Percentiles rank a stretch among this genome's conserved stretches.
These are phyloP conservation scores for Scutellaria baicalensis DNA, from an alignment of 257 asterid genomes.

Conservation along the genomic window DNA sequence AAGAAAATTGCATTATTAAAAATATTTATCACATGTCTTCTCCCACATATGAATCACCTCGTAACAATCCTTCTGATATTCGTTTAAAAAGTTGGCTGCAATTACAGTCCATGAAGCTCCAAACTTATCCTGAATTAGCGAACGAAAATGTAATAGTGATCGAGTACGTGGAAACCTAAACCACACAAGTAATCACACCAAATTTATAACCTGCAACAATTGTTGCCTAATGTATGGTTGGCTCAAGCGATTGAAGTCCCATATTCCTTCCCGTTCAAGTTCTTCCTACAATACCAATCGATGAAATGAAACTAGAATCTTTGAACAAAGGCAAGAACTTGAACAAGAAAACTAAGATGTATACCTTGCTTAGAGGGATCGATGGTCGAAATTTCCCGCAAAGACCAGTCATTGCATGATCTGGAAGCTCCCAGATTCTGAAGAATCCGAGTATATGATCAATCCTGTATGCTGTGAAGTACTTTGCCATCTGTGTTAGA, in stretches of 20 bases:
- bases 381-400: conserved; percentile 98
- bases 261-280: conserved; percentile 87
- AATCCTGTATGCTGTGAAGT: conserved; percentile 92
- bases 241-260: conserved; percentile 91
- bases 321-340: background rate
- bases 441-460: conserved; percentile 95
- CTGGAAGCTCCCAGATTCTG: conserved; percentile 99
- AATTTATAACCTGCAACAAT: conserved; percentile 44
- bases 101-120: conserved; percentile 77
- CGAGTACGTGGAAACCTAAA: background rate
- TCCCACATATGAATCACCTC: conserved; percentile 47
- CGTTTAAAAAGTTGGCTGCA: conserved; percentile 73
- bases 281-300: conserved; percentile 56
- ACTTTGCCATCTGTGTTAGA: conserved; percentile 95
- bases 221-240: conserved; percentile 60
- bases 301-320: background rate
- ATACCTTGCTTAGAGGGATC: conserved; percentile 81
- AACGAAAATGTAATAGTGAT: background rate
- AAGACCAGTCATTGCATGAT: conserved; percentile 91
- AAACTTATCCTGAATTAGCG: conserved; percentile 65
- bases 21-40: background rate
- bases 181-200: background rate
- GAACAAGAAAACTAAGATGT: background rate
- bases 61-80: conserved; percentile 58
- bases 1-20: background rate